Evolutionary conservation across 805 yeast genomes (phyloP).

Genomic region (Candida succiphila): DNA sequence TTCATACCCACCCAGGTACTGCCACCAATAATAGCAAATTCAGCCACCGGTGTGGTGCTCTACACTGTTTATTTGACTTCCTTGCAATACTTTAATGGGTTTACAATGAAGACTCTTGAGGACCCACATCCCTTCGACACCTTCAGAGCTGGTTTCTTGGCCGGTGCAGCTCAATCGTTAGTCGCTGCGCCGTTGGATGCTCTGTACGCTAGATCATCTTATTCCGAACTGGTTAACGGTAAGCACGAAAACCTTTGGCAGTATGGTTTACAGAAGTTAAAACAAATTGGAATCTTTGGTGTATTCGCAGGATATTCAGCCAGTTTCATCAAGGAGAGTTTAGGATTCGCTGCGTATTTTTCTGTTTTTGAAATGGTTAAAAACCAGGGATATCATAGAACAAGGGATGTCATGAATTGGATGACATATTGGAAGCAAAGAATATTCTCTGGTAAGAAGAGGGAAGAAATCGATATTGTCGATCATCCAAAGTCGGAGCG

Average conservation of each 20-base stretch:
- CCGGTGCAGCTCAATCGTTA: slow-evolving; percentile 81
- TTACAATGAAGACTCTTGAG: slow-evolving; percentile 10
- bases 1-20: slow-evolving; percentile 77
- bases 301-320: slow-evolving; percentile 87
- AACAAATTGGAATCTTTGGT: slow-evolving; percentile 69
- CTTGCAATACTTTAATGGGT: slow-evolving; percentile 27
- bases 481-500: slow-evolving; percentile 21
- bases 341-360: slow-evolving; percentile 82
- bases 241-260: slow-evolving; percentile 65
- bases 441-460: slow-evolving; percentile 11
- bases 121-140: slow-evolving; percentile 40
- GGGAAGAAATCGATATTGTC: slow-evolving; percentile 7
- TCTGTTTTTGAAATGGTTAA: slow-evolving; percentile 72
- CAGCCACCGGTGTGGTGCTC: slow-evolving; percentile 78
- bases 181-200: slow-evolving; percentile 95
- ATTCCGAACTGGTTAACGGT: slow-evolving; percentile 63
- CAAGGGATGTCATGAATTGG: slow-evolving; percentile 34
- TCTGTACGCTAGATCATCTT: slow-evolving; percentile 69
- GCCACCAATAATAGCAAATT: slow-evolving; percentile 84
- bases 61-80: slow-evolving; percentile 72
- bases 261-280: slow-evolving; percentile 60
- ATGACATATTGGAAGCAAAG: slow-evolving; percentile 26
- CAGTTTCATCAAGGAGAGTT: slow-evolving; percentile 64
- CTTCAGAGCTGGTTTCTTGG: slow-evolving; percentile 72
- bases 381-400: slow-evolving; percentile 47